Base-by-base conservation (phyloP, 1,284 basidiomycete genomes). In the Rhodotorula sp. region DNA sequence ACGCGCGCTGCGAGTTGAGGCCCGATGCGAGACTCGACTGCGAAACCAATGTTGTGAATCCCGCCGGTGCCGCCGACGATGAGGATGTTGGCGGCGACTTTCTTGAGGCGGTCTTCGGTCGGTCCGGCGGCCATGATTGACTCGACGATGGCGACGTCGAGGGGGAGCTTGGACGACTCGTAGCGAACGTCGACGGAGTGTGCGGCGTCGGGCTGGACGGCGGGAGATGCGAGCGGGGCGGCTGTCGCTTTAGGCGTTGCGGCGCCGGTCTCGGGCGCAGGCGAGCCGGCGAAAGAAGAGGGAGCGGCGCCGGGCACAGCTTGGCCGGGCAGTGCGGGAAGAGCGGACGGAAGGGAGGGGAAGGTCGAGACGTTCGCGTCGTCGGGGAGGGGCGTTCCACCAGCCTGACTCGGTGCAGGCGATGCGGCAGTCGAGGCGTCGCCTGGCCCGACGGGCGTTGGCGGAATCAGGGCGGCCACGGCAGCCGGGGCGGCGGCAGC, bases 141-240 rank as follows among this genome's bases (percentile, higher is more conserved):
- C 75, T 95, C 93, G 80, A 93, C 92, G 71, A 98, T 91, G 4
- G 94, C 96, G 19, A 92, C 90, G 78, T 99, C 96, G 63, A 99
- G 84, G 0, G 95, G 92, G 51, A 95, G 85, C 80, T 94, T 93
- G 80, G 89, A 88, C 36, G 95, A 90, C 81, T 97, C 94, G 74
- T 85, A 88, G 65, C 84, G 84, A 10, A 94, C 86, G 79, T 94
- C 92, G 76, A 93, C 55, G 36, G 3, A 17, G 11, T 15, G 30
- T 7, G 88, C 48, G 52, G 32, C 48, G 27, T n/a, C 4, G 64
- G 36, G 22, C 13, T 54, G 53, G 54, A 24, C 32, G 57, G 53
- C 22, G 74, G 57, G 66, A 34, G 79, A 72, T 51, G 49, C 75
- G 65, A 56, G 46, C 59, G 49, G 29, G 9, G 66, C 30, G 47